phyloP scores from a whole-genome alignment of 441 rosid genomes.

The Adansonia gregorii region DNA sequence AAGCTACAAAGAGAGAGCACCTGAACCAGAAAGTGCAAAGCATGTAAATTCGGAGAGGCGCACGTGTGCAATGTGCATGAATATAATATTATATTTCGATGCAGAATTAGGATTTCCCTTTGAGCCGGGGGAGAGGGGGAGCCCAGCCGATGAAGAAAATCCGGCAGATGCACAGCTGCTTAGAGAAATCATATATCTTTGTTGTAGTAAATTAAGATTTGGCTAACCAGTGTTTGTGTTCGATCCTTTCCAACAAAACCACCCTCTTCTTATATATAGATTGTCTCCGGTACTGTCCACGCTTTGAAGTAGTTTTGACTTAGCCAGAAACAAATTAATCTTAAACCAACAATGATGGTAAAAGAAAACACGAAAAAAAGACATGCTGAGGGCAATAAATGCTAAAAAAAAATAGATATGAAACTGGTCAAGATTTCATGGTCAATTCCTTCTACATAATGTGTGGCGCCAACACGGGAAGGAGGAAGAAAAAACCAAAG shows the following conservation, averaged over 20 bases:
- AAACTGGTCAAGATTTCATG: not conserved
- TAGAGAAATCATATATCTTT: not conserved
- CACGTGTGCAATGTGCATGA: conserved; percentile 33
- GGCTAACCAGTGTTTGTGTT: not conserved
- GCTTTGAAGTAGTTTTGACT: not conserved
- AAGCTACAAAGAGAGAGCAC: conserved; percentile 26
- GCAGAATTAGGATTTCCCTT: conserved; percentile 11
- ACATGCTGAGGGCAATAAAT: not conserved
- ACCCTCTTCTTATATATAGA: too few relatives aligned
- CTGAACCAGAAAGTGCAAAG: conserved; percentile 33
- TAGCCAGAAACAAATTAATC: not conserved
- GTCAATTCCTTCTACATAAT: not conserved
- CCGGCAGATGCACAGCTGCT: conserved; percentile 1
- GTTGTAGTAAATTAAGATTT: conserved; percentile 10
- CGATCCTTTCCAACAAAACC: conserved; percentile 29
- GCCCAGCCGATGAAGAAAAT: conserved; percentile 25
- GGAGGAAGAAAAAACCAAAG: not conserved
- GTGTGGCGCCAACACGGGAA: not conserved
- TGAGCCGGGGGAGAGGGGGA: not conserved
- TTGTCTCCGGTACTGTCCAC: too few relatives aligned
- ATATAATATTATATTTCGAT: not conserved
- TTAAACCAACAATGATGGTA: conserved; percentile 1
- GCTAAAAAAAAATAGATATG: not conserved
- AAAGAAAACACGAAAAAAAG: not conserved
- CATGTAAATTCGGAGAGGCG: conserved; percentile 21